Conservation (phyloP, 129 eudicot species). For the Mikania micrantha region DNA sequence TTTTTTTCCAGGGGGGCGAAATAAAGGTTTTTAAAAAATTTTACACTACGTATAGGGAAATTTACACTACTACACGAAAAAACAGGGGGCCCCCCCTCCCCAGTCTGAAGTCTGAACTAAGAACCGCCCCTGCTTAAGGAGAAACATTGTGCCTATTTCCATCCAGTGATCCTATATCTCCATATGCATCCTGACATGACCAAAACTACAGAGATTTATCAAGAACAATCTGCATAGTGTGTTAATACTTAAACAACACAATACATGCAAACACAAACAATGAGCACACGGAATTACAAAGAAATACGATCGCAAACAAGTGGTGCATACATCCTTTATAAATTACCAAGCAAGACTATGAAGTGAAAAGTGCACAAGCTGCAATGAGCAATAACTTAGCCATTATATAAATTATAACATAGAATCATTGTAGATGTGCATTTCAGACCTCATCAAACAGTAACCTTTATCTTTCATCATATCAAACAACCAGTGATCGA, state of each 20-base stretch:
- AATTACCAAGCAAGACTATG: background rate
- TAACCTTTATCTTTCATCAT: slow-evolving; percentile 9
- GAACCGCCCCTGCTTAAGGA: no score
- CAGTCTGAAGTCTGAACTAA: no score
- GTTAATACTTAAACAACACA: background rate
- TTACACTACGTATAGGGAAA: no score
- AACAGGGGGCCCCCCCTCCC: no score
- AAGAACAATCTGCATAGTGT: background rate
- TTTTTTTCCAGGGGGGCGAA: no score
- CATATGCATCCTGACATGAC: background rate
- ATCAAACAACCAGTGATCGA: background rate
- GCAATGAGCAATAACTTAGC: slow-evolving; percentile 4
- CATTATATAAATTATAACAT: background rate
- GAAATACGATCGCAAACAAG: background rate
- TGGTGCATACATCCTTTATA: background rate
- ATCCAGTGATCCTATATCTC: background rate
- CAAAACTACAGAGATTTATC: background rate
- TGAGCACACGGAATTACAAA: background rate
- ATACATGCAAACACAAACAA: background rate
- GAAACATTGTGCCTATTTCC: background rate
- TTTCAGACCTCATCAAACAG: background rate
- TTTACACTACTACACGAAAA: no score
- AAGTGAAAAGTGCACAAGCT: background rate
- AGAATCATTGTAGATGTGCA: background rate
- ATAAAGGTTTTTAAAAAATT: no score